Conservation (phyloP, 805 yeast species). For the Metschnikowia borealis region DNA sequence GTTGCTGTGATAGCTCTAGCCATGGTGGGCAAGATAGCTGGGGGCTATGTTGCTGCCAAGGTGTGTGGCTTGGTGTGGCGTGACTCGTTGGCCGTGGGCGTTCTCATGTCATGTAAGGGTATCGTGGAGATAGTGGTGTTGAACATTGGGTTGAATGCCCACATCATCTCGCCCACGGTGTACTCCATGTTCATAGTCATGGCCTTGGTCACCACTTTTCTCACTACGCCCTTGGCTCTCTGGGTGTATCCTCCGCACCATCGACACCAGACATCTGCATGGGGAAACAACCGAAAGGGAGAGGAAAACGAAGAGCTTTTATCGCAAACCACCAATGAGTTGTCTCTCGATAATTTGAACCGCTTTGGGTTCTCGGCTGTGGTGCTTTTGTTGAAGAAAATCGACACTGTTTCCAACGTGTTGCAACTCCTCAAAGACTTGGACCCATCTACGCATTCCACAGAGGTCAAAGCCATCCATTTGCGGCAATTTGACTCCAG, state of each 20-base stretch:
- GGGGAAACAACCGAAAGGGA: slow-evolving; percentile 18
- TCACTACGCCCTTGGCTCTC: slow-evolving; percentile 73
- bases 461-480: slow-evolving; percentile 48
- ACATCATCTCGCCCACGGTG: slow-evolving; percentile 58
- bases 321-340: slow-evolving; percentile 6
- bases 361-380: slow-evolving; percentile 23
- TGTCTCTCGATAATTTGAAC: slow-evolving; percentile 17
- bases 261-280: slow-evolving; percentile 47
- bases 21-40: slow-evolving; percentile 59
- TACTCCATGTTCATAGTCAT: slow-evolving; percentile 80
- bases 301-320: slow-evolving; percentile 8
- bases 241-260: slow-evolving; percentile 58
- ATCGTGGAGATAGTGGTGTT: slow-evolving; percentile 80
- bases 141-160: slow-evolving; percentile 68
- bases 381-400: slow-evolving; percentile 25
- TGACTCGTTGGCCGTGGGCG: slow-evolving; percentile 72
- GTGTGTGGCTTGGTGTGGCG: slow-evolving; percentile 63
- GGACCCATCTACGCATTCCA: slow-evolving; percentile 14
- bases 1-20: slow-evolving; percentile 67
- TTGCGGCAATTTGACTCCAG: slow-evolving; percentile 60
- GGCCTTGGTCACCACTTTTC: slow-evolving; percentile 75
- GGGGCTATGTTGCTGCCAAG: slow-evolving; percentile 65
- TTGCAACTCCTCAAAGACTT: slow-evolving; percentile 31
- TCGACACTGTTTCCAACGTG: slow-evolving; percentile 32
- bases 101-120: slow-evolving; percentile 85